Evolutionary conservation across 2,329 filamentous ascomycete genomes (phyloP).

Genomic region (Colletotrichum acutatum): DNA sequence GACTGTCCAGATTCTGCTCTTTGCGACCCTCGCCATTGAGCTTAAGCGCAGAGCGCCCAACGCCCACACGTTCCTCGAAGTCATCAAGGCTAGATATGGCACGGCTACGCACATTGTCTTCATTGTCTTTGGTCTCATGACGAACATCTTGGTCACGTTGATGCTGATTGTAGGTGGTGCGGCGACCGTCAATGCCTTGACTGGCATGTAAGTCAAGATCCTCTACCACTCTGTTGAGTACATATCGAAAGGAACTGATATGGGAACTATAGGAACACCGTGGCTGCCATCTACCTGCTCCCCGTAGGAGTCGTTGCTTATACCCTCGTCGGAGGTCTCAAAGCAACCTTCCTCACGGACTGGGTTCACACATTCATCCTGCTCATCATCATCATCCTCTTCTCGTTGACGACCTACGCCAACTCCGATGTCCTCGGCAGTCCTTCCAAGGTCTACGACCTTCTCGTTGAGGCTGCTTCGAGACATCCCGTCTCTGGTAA

Average conservation of each 20-base stretch:
- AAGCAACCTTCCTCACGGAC: constrained; percentile 81
- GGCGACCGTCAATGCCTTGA: constrained; percentile 68
- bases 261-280: constrained; percentile 41
- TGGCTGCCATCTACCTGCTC: constrained; percentile 85
- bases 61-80: constrained; percentile 80
- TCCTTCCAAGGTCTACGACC: constrained; percentile 73
- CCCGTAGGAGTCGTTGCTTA: constrained; percentile 82
- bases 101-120: constrained; percentile 74
- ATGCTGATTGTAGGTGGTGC: constrained; percentile 86
- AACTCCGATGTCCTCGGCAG: constrained; percentile 69
- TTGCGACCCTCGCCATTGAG: constrained; percentile 86
- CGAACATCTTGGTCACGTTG: constrained; percentile 77
- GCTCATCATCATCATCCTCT: constrained; percentile 81
- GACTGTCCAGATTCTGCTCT: constrained; percentile 83
- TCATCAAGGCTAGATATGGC: constrained; percentile 80
- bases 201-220: constrained; percentile 42
- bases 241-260: background rate
- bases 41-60: constrained; percentile 83
- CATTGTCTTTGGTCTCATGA: constrained; percentile 80
- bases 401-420: constrained; percentile 76
- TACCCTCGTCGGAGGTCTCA: constrained; percentile 76
- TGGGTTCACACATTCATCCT: constrained; percentile 83
- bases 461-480: constrained; percentile 71
- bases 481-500: constrained; percentile 80
- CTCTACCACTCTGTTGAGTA: background rate